Evolutionary conservation across 495 filamentous ascomycete species (phyloP).

Genomic region (Lophiotrema nucula): DNA sequence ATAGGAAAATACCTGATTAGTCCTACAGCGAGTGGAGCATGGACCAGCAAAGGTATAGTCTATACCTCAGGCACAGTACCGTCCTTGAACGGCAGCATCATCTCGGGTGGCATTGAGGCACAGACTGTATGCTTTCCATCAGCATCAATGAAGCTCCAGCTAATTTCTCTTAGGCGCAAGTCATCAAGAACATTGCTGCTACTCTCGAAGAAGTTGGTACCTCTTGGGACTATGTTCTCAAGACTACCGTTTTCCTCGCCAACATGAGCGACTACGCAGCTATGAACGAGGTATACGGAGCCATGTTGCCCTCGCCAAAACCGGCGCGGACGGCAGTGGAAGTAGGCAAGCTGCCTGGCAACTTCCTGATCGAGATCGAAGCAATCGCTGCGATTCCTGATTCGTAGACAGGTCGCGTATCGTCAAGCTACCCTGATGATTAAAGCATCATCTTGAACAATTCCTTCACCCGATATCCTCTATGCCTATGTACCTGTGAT

Average conservation of each 20-base stretch:
- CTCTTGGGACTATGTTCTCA: slow-evolving; percentile 23
- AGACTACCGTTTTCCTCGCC: slow-evolving; percentile 25
- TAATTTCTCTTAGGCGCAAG: slow-evolving; percentile 15
- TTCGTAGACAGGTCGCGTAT: slow-evolving; percentile 3
- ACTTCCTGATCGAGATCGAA: slow-evolving; percentile 27
- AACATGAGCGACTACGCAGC: slow-evolving; percentile 25
- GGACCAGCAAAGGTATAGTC: slow-evolving; percentile 26
- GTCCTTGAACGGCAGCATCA: slow-evolving; percentile 21
- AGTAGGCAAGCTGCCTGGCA: slow-evolving; percentile 23
- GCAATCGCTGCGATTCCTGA: slow-evolving; percentile 28
- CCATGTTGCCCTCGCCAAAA: slow-evolving; percentile 23
- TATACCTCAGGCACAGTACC: slow-evolving; percentile 21
- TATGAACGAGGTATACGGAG: slow-evolving; percentile 29
- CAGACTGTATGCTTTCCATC: slow-evolving; percentile 6
- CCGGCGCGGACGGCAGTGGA: slow-evolving; percentile 18
- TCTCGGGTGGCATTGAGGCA: slow-evolving; percentile 12
- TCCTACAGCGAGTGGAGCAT: slow-evolving; percentile 8
- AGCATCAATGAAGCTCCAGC: not conserved
- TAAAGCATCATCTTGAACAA: no score
- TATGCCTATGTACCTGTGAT: no score
- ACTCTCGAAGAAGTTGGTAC: slow-evolving; percentile 27
- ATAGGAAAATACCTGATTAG: not conserved
- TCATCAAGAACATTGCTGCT: slow-evolving; percentile 29
- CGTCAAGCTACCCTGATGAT: no score
- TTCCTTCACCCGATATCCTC: no score